Conservation (phyloP, 164 flowering plant genomes). For the Aristolochia contorta region DNA sequence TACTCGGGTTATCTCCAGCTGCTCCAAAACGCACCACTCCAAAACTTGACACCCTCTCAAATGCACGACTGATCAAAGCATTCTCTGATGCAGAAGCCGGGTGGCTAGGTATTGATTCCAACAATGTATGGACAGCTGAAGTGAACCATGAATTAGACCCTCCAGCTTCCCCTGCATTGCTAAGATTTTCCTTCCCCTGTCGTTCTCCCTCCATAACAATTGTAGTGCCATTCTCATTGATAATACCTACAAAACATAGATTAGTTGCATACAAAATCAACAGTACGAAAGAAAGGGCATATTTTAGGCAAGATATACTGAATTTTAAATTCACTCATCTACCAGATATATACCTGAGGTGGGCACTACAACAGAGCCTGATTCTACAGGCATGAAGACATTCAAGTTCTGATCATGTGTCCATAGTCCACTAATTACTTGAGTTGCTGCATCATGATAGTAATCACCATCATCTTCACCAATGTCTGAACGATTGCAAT, state of each 20-base stretch:
- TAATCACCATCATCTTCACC: too few species aligned
- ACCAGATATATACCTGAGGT: slow-evolving; percentile 39
- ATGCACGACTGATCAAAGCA: slow-evolving; percentile 48
- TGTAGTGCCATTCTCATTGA: slow-evolving; percentile 14
- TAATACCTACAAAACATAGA: slow-evolving; percentile 32
- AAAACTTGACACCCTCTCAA: slow-evolving; percentile 79
- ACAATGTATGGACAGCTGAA: slow-evolving; percentile 52
- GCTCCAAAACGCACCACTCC: slow-evolving; percentile 37
- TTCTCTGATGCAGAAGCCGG: slow-evolving; percentile 90
- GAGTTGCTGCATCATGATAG: slow-evolving; percentile 11
- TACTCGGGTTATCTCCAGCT: slow-evolving; percentile 6
- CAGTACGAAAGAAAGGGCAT: slow-evolving; percentile 11
- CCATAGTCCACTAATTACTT: slow-evolving; percentile 27
- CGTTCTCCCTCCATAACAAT: slow-evolving; percentile 14
- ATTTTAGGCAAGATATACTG: not conserved
- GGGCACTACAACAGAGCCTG: slow-evolving; percentile 14
- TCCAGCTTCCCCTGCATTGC: slow-evolving; percentile 14
- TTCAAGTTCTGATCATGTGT: slow-evolving; percentile 19
- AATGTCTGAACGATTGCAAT: not conserved
- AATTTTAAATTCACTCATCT: not conserved
- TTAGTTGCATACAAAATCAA: slow-evolving; percentile 10
- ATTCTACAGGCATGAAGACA: slow-evolving; percentile 14
- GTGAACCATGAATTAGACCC: slow-evolving; percentile 35
- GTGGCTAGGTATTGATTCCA: slow-evolving; percentile 79
- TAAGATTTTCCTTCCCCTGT: not conserved